Evolutionary conservation across 202 grass and related monocot species (phyloP).

Genomic region (Digitaria exilis): DNA sequence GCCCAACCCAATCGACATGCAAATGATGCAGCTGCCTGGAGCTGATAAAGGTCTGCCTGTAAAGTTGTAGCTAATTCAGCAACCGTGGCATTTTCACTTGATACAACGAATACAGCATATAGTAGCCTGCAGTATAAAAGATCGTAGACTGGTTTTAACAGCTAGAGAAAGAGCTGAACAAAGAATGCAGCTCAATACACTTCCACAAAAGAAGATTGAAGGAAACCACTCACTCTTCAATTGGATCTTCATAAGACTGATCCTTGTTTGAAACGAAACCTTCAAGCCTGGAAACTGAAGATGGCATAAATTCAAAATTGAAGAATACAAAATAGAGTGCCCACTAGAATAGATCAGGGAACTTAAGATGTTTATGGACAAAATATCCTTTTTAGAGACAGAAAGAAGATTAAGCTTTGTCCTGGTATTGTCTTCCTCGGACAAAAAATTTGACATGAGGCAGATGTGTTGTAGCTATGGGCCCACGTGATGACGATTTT

Average conservation of each 20-base stretch:
- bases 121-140: slow-evolving; percentile 71
- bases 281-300: slow-evolving; percentile 99
- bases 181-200: not conserved
- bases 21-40: slow-evolving; percentile 95
- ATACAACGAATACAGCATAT: slow-evolving; percentile 98
- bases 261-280: slow-evolving; percentile 99
- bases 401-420: not conserved
- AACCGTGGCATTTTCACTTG: slow-evolving; percentile 96
- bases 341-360: not conserved
- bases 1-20: slow-evolving; percentile 90
- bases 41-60: slow-evolving; percentile 89
- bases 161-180: slow-evolving; percentile 15
- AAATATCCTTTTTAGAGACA: not conserved
- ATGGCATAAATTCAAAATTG: slow-evolving; percentile 39
- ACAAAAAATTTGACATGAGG: not conserved
- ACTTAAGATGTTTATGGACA: not conserved
- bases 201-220: not conserved
- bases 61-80: slow-evolving; percentile 97
- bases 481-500: not conserved
- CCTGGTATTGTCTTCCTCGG: not conserved
- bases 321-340: slow-evolving; percentile 6
- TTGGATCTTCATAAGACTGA: slow-evolving; percentile 97
- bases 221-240: slow-evolving; percentile 86
- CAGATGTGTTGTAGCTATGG: slow-evolving; percentile 15
- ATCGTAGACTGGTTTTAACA: slow-evolving; percentile 31